A percentile compares a stretch with the other conserved stretches of the same genome.
These are phyloP conservation scores for Hypoxylon sp. DNA, from an alignment of 2,329 filamentous ascomycete genomes.

Conservation along the genomic window DNA sequence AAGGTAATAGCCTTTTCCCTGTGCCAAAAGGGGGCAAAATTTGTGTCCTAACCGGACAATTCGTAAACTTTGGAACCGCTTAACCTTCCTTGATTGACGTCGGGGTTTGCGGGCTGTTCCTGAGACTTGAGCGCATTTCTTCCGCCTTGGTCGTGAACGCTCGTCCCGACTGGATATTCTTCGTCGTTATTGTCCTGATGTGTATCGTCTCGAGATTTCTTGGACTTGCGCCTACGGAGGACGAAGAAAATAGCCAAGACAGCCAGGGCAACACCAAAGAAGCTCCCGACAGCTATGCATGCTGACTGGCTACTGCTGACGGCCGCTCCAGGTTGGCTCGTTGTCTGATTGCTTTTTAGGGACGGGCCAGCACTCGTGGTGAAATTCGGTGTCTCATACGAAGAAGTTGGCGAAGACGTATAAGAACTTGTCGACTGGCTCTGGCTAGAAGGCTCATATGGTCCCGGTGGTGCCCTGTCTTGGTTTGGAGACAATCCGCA, in stretches of 20 bases:
- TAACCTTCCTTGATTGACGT: not conserved
- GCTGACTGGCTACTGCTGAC: not conserved
- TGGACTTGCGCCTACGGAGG: not conserved
- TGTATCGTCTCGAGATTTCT: not conserved
- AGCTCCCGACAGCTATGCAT: not conserved
- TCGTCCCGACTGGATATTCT: not conserved
- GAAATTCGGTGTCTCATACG: not conserved
- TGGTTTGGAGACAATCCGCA: not conserved
- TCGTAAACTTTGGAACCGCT: not conserved
- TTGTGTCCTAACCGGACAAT: not conserved
- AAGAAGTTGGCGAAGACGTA: not conserved
- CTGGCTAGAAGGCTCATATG: not conserved
- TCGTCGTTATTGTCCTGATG: not conserved
- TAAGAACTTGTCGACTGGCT: not conserved
- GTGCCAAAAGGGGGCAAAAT: not conserved
- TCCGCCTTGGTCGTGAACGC: not conserved
- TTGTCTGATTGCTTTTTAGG: not conserved
- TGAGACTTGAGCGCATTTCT: not conserved
- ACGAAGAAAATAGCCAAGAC: not conserved
- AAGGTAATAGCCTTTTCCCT: not conserved
- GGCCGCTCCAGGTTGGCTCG: not conserved
- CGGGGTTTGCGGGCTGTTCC: not conserved
- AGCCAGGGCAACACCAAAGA: not conserved
- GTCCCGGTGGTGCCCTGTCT: not conserved
- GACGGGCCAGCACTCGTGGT: not conserved